Conservation (phyloP, 805 yeast genomes). For the Myxozyma melibiosi region DNA sequence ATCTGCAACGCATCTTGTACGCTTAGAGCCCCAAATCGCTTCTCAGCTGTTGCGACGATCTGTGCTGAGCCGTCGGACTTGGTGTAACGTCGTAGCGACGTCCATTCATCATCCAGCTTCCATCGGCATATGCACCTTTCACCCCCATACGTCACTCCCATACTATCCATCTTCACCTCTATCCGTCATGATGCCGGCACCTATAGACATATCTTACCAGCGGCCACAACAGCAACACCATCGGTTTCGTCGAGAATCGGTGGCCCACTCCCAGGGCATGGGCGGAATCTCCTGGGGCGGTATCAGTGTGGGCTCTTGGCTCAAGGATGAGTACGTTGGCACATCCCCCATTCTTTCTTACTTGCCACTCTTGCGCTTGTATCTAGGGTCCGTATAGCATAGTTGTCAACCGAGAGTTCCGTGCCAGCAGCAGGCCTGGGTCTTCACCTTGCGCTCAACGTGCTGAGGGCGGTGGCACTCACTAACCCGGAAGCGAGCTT, state of each 20-base stretch:
- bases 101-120: conserved; percentile 8
- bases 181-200: conserved; percentile 40
- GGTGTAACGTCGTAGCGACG: no score
- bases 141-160: background rate
- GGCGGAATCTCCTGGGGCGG: conserved; percentile 99
- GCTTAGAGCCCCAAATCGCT: background rate
- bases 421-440: no score
- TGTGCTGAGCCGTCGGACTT: background rate
- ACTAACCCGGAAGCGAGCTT: no score
- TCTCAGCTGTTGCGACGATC: background rate
- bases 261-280: conserved; percentile 96
- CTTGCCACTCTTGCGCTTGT: background rate
- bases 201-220: conserved; percentile 48
- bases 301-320: conserved; percentile 91
- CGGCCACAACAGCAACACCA: conserved; percentile 40
- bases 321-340: conserved; percentile 69
- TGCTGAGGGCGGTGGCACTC: no score
- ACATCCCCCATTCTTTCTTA: background rate
- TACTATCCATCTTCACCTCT: background rate
- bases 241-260: conserved; percentile 78
- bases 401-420: no score
- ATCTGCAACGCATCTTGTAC: background rate
- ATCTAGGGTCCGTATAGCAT: no score
- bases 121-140: background rate
- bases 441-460: no score